Base-by-base conservation (phyloP, 345 rosid genomes). In the Geranium brycei region DNA sequence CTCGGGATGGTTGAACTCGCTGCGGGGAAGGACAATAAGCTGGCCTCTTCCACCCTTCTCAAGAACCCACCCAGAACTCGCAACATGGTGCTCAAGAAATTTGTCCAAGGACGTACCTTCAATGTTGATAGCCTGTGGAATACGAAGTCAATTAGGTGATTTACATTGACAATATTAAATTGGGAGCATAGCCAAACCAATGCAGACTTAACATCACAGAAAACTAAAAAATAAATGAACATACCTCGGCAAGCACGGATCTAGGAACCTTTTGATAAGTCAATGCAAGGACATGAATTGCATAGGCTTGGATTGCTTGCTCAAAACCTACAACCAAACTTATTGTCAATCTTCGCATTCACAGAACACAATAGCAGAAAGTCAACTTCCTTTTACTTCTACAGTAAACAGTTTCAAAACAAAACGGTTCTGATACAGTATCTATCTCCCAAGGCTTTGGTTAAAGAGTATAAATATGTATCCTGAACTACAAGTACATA, bases 181-280 rank as follows among this genome's bases (percentile, higher is more conserved):
- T 15, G 11, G 17, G 41, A 4, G 41, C 41, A 35, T 35, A 35
- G 10, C 41, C 41, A 65, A 17, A 57, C 19, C 18, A 18, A 51
- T 5, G 32, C 14, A 31, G 13, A 53, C 17, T 12, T 1, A 8
- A 57, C 30, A 28, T 18, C 11, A 58, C 12, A 23, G 28, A 23
- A 23, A 23, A 23, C 28, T 23, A 23, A 23, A 23, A 23, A 23
- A 23, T 41, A 6, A 62, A 64, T 31, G 31, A 51, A 63, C 79
- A 75, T 85, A 93, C 99, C 97, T 91, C 99, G 30, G 97, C 92
- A 62, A 93, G 81, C 19, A 93, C 88, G 67, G 88, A 51, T 81
- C 89, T 84, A 3, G 96, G 87, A 73, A 95, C 81, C 82, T 82
- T 95, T 79, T 85, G 95, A 82, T 91, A 91, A 59, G 92, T 95